These are phyloP conservation scores for Mixia osmundae DNA, from an alignment of 1,284 basidiomycete species.

Conservation along the genomic window DNA sequence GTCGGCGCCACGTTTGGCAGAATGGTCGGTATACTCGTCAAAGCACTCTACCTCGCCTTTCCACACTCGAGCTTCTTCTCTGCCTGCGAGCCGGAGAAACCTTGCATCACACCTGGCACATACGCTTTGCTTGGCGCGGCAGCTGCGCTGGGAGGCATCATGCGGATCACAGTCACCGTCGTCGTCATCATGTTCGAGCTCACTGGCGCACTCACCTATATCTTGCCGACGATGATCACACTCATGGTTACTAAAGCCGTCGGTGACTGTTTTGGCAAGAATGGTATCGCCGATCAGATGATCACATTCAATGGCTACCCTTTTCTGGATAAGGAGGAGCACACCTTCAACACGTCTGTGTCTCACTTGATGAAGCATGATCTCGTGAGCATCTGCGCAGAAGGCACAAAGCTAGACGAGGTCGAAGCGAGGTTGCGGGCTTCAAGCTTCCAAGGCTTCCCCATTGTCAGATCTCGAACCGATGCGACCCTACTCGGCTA, in stretches of 20 bases:
- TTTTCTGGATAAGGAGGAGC: slow-evolving; percentile 69
- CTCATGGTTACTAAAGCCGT: slow-evolving; percentile 90
- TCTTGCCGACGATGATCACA: slow-evolving; percentile 96
- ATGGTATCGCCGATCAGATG: slow-evolving; percentile 89
- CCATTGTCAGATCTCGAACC: slow-evolving; percentile 37
- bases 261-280: slow-evolving; percentile 77
- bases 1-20: slow-evolving; percentile 86
- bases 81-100: slow-evolving; percentile 68
- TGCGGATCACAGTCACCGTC: slow-evolving; percentile 88
- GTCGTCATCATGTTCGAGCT: slow-evolving; percentile 99
- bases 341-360: slow-evolving; percentile 66
- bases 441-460: slow-evolving; percentile 70
- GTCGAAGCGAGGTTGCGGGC: slow-evolving; percentile 40
- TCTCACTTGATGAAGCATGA: slow-evolving; percentile 69
- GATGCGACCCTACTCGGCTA: slow-evolving; percentile 54
- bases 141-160: slow-evolving; percentile 83
- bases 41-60: slow-evolving; percentile 62
- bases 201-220: slow-evolving; percentile 94
- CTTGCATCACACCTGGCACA: slow-evolving; percentile 94
- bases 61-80: slow-evolving; percentile 66
- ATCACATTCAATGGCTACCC: slow-evolving; percentile 95
- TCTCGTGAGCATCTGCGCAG: slow-evolving; percentile 37
- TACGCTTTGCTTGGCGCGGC: slow-evolving; percentile 88
- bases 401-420: not conserved
- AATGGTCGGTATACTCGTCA: slow-evolving; percentile 85